A percentile compares a stretch with the other conserved stretches of the same genome.
phyloP scores from a whole-genome alignment of 1,139 yeast genomes.

The Eremothecium sinecaudum region DNA sequence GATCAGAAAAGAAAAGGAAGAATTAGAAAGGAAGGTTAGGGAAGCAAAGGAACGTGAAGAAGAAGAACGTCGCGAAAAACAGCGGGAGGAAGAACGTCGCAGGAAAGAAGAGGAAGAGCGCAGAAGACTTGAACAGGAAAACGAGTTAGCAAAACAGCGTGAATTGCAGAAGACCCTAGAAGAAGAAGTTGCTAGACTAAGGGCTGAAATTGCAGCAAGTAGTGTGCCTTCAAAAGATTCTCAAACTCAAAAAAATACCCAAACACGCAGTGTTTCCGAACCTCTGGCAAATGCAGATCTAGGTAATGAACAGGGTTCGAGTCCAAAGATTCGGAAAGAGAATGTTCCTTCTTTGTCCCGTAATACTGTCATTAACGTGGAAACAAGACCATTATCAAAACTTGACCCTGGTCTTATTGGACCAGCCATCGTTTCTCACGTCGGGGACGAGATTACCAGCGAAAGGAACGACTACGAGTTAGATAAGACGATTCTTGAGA shows the following conservation, averaged over 20 bases:
- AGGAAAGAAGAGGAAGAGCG: constrained; percentile 14
- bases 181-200: constrained; percentile 21
- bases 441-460: constrained; percentile 2
- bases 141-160: constrained; percentile 8
- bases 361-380: constrained; percentile 34
- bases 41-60: constrained; percentile 45
- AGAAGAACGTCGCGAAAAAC: constrained; percentile 37
- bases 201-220: constrained; percentile 16
- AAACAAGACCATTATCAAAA: constrained; percentile 57
- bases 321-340: constrained; percentile 14
- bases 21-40: constrained; percentile 33
- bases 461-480: constrained; percentile 12
- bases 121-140: constrained; percentile 9
- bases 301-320: constrained; percentile 17
- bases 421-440: constrained; percentile 4
- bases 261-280: constrained; percentile 33
- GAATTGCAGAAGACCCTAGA: constrained; percentile 21
- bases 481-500: constrained; percentile 29
- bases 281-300: constrained; percentile 20
- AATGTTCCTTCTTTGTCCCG: constrained; percentile 20
- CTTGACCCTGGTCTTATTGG: constrained; percentile 47
- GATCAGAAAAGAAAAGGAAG: constrained; percentile 43
- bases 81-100: constrained; percentile 16
- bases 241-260: constrained; percentile 11
- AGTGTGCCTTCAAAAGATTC: constrained; percentile 6